Base-by-base conservation (phyloP, 352 stramenopile genomes). In the Phytopythium vexans region DNA sequence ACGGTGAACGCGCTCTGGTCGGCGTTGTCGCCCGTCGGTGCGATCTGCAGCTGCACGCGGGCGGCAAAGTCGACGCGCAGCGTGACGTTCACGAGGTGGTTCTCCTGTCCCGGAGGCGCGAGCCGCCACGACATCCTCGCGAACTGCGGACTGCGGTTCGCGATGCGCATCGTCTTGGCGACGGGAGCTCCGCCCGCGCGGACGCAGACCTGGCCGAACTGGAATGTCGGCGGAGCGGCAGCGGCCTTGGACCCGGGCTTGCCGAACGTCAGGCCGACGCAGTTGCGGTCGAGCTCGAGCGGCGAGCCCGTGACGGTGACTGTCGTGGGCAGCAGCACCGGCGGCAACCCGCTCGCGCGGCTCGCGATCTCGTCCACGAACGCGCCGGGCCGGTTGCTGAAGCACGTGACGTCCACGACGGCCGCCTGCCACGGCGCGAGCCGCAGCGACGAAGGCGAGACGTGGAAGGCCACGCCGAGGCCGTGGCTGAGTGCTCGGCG, bases 371-470 rank as follows among this genome's bases (percentile, higher is more conserved):
- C 77, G 56, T 92, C 81, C 2, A 68, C 50, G 62, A 86, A 94
- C 8, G 43, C 52, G 5, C 84, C 84, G 3, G 84, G 73, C 65
- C 91, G 83, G 66, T 92, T 90, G 68, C 85, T 91, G 61, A 89
- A 77, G 46, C 82, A 90, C 34, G 71, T 78, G 27, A 90, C 50
- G 10, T 53, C 48, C 8, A 89, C 65, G 8, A 87, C 54, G 0
- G 61, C 54, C 21, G 86, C 77, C 37, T 82, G 67, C 84, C 84
- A 92, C 9, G 80, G 68, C 1, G 69, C 49, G 40, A 92, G 77
- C 2, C 59, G 48, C 21, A 88, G 33, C 3, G 45, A 54, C 3
- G 34, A 42, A 1, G 73, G 77, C 8, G 53, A 35, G 6, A 72
- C 12, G 32, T 82, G 54, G 38, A 94, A 83, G 1, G 80, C 80